Evolutionary conservation across 2,329 filamentous ascomycete species (phyloP), one percentile per base, ranked within the genome.

Genomic region (Xylaria sp.): DNA sequence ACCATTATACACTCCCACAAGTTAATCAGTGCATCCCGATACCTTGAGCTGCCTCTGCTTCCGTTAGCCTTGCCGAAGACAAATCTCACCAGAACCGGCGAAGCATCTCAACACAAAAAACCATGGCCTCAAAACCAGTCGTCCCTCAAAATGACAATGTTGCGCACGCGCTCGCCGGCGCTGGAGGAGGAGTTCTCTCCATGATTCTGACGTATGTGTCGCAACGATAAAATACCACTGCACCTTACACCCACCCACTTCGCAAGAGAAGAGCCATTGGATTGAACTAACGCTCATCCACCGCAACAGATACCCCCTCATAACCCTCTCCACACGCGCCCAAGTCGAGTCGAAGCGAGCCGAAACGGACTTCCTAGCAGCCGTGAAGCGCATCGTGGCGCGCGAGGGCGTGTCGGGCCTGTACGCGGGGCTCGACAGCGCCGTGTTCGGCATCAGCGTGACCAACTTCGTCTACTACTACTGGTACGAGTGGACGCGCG

Each of bases 391-490:
- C 76, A 98, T 99, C 79, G 88, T 99, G 72, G 92, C 94, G 75
- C 92, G 96, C 75, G 96, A 99, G 83, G 96, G 96, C 76, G 84
- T 98, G 66, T 85, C 89, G 1, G 96, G 96, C 39, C 89, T 99
- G 44, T 99, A 98, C 80, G 91, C 96, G 7, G 96, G 96, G 51
- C 89, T 99, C 69, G 94, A 97, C 81, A 97, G 93, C 71, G 96
- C 96, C 61, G 87, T 99, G 55, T 98, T 99, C 81, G 96, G 96
- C 80, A 98, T 99, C 85, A 96, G 92, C 81, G 91, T 99, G 75
- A 99, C 96, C 76, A 99, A 99, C 86, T 99, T 99, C 80, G 95
- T 99, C 57, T 99, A 99, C 87, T 99, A 99, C 85, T 99, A 98
- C 87, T 99, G 93, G 95, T 99, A 98, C 83, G 96, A 99, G 84